These are phyloP conservation scores for Candida khao-thaluensis DNA, from an alignment of 805 yeast genomes.

Conservation along the genomic window DNA sequence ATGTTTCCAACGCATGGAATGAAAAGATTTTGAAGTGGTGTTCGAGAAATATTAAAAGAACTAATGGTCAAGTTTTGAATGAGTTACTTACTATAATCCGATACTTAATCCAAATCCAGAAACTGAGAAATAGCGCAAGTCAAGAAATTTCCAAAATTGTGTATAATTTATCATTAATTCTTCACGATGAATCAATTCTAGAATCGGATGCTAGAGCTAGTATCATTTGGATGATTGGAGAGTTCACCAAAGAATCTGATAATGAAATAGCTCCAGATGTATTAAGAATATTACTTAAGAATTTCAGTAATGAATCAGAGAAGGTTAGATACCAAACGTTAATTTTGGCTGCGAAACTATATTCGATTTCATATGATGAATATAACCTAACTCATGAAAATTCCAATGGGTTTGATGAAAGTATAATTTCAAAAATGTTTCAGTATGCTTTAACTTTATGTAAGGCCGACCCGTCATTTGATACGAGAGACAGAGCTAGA, in stretches of 20 bases:
- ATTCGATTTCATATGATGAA: slow-evolving; percentile 53
- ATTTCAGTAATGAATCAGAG: slow-evolving; percentile 54
- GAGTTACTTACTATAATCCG: slow-evolving; percentile 75
- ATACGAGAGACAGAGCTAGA: slow-evolving; percentile 83
- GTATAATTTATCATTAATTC: slow-evolving; percentile 42
- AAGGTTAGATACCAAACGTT: slow-evolving; percentile 69
- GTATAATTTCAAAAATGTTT: slow-evolving; percentile 49
- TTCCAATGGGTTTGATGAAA: slow-evolving; percentile 24
- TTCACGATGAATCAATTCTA: slow-evolving; percentile 24
- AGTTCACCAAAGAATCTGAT: slow-evolving; percentile 47
- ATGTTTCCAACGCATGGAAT: slow-evolving; percentile 47
- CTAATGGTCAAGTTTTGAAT: slow-evolving; percentile 42
- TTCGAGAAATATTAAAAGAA: slow-evolving; percentile 42
- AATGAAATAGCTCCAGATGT: slow-evolving; percentile 70
- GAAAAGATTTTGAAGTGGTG: slow-evolving; percentile 64
- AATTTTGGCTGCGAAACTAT: slow-evolving; percentile 69
- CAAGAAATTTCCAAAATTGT: slow-evolving; percentile 53
- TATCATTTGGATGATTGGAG: slow-evolving; percentile 90
- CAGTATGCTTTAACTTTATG: slow-evolving; percentile 60
- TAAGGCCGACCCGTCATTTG: slow-evolving; percentile 71
- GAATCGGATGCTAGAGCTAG: slow-evolving; percentile 67
- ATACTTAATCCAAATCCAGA: slow-evolving; percentile 62
- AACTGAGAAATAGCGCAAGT: slow-evolving; percentile 16
- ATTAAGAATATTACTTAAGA: slow-evolving; percentile 54
- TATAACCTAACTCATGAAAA: slow-evolving; percentile 22